Base-by-base conservation (phyloP, 768 basidiomycete species). In the Amanita pallidorosea region DNA sequence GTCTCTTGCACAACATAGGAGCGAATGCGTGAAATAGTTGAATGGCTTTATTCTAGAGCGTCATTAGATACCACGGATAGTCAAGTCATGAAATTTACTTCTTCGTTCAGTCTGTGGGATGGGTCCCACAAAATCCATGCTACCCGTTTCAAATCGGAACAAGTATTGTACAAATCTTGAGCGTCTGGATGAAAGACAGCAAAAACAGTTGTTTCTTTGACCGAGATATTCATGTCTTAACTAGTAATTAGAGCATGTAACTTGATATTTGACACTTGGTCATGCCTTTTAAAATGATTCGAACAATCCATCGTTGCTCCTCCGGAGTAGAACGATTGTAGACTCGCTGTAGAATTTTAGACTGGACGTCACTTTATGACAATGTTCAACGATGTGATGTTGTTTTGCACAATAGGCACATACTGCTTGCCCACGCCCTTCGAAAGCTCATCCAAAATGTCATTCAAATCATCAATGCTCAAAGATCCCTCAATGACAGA, bases 281-380 rank as follows among this genome's bases (percentile, higher is more conserved):
- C 47, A 2, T 49, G 88, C 95, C 95, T 76, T 97, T 96, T 31
- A 98, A 71, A 44, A 99, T 88, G 62, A 99, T 90, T 7, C 92
- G 80, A n/a, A 89, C 84, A 51, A 99, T 83, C 96, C 96, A 99
- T 44, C 82, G 79, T 60, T 96, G 94, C 60, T 98, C 94, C 51
- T 84, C 80, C 0, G 94, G 72, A 1, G 93, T 95, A 22, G 84
- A 70, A 38, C 78, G 77, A 58, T 88, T 85, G 57, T 87, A 85
- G 2, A 96, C 64, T 2, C 85, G 77, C 55, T 85, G 80, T 54
- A 97, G 63, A 23, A 92, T 78, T 45, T 76, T 85, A 3, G 81
- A 76, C 58, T 94, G 88, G 9, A 77, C 58, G 17, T 88, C 83
- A 23, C 92, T 96, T 59, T 6, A 53, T n/a, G 3, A 4, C 25